Evolutionary conservation across 2,329 filamentous ascomycete species (phyloP), one percentile per base, ranked within the genome.

Genomic region (Geosmithia morbida): DNA sequence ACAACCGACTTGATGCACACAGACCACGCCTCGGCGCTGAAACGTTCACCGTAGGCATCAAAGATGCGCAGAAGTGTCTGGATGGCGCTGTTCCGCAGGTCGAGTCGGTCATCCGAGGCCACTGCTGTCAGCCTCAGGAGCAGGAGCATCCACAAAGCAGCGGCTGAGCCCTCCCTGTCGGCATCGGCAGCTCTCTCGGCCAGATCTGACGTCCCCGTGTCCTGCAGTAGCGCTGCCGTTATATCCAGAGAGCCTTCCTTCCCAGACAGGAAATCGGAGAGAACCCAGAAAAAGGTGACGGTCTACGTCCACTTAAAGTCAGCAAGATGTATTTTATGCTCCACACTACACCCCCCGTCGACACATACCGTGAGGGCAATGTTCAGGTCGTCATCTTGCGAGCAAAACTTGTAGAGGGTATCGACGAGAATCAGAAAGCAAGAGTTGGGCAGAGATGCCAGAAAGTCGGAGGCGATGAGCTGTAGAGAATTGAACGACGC

Each of bases 261-360:
- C 2, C 71, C 66, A 1, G 78, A 81, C 4, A 97, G 70, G 52
- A 89, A 92, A 61, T 96, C 89, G 0, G 90, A 95, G 7, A 96
- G 76, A 47, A 90, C 89, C 87, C 89, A 96, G 61, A 95, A 94
- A 59, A 94, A 92, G 0, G 90, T 95, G 8, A 95, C 86, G 1
- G 89, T 92, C 78, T 87, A 46, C 5, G 22, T 41, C 40, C 4
- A 13, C 7, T 41, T 8, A 26, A 26, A 18, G 19, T 43, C 19
- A 43, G 17, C 14, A 43, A 20, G 18, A n/a, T 41, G 33, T 3
- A 26, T 26, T 41, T 5, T 3, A 26, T 26, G 22, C 8, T 8
- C 22, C 22, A 8, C 22, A 26, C 22, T 26, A 8, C 22, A 26
- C 22, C 4, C 8, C 8, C 22, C 8, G 29, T 39, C 14, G 40